These are phyloP conservation scores for Orbilia javanica DNA, from an alignment of 2,329 filamentous ascomycete genomes.

Conservation along the genomic window DNA sequence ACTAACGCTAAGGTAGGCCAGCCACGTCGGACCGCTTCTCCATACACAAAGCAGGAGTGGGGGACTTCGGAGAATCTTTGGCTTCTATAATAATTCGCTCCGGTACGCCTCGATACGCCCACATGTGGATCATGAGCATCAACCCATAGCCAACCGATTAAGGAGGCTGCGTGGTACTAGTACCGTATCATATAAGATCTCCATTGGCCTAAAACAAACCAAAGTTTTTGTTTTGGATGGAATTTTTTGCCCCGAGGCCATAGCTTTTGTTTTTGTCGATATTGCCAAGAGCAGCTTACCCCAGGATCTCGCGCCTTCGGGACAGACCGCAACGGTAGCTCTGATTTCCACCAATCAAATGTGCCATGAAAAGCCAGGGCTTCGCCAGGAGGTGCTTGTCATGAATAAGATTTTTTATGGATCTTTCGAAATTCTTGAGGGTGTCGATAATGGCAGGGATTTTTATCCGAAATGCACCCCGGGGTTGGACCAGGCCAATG, in stretches of 20 bases:
- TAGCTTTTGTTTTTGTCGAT: constrained; percentile 15
- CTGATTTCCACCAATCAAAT: constrained; percentile 56
- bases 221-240: constrained; percentile 38
- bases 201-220: background rate
- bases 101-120: background rate
- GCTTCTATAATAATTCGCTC: constrained; percentile 2
- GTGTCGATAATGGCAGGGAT: constrained; percentile 29
- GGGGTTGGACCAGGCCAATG: constrained; percentile 39
- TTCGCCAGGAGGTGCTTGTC: constrained; percentile 32
- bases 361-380: constrained; percentile 33
- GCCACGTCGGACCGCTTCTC: constrained; percentile 48
- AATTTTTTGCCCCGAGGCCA: constrained; percentile 55
- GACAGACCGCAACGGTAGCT: constrained; percentile 37
- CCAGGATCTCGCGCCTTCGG: constrained; percentile 46
- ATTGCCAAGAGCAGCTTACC: constrained; percentile 37
- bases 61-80: constrained; percentile 36
- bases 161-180: background rate
- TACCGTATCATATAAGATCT: background rate
- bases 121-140: background rate
- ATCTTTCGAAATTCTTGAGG: constrained; percentile 34
- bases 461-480: constrained; percentile 57
- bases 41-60: background rate
- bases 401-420: constrained; percentile 47
- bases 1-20: background rate
- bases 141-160: background rate